Base-by-base conservation (phyloP, 805 yeast species). In the Ogataea pini region DNA sequence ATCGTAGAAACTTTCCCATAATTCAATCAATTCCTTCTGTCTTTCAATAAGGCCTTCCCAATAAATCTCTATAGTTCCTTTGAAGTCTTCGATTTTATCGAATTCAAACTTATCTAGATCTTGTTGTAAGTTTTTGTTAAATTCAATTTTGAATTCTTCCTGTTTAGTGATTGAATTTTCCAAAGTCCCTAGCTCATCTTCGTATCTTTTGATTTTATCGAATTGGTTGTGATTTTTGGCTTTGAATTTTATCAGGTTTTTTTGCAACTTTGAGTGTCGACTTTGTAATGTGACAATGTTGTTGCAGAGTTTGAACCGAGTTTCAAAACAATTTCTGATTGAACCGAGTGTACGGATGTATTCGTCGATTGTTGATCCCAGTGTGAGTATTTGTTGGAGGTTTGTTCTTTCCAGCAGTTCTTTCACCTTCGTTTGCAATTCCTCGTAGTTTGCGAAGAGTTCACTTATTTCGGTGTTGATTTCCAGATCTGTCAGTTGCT, bases 1-100 rank as follows among this genome's bases (percentile, higher is more conserved):
- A 43, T 85, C 88, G 62, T 89, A 90, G 62, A 92, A 94, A 0
- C 90, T 82, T 64, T 87, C 94, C 89, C 92, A 87, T n/a, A 85
- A 65, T 62, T 87, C 95, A 50, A 87, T 87, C 27, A 86, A 82
- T 64, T 90, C 97, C 69, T 94, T 94, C 68, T 94, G 99, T 27
- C 90, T 77, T 68, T 94, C 99, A 46, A 91, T 86, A 19, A 94
- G 79, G 44, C 94, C 82, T 66, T 94, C 98, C 63, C 95, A 78
- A 60, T 83, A 91, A 10, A 92, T 85, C 67, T 94, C 99, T 44
- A 92, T 87, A 52, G 90, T 80, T 60, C 87, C 87, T 62, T 96
- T 79, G 68, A 92, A 89, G 59, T 91, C 98, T 32, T 79, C 82
- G 29, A 89, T 77, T 58, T 84, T 86, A 48, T 86, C 92, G 37